A percentile compares a stretch with the other conserved stretches of the same genome.
Conservation (phyloP, 441 rosid genomes). For the Populus hybrid region DNA sequence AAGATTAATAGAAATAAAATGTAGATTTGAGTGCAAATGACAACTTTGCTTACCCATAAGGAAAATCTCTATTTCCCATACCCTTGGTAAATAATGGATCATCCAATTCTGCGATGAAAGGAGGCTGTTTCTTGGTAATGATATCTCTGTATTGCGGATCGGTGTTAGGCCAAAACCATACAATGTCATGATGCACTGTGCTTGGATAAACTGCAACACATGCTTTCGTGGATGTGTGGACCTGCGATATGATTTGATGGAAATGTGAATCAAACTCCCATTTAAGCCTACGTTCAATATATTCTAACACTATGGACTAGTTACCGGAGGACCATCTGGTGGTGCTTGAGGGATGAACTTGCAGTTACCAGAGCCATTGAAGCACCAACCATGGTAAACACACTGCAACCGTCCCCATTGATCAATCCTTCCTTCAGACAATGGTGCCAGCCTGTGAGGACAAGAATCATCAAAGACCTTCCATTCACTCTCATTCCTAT, state of each 20-base stretch:
- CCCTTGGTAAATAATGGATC: not conserved
- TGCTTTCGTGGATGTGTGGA: not conserved
- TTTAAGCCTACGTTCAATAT: no score
- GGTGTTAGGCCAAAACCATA: not conserved
- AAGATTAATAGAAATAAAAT: not conserved
- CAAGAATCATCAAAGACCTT: not conserved
- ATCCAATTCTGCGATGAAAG: not conserved
- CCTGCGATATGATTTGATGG: not conserved
- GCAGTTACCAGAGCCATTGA: slow-evolving; percentile 34
- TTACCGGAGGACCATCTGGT: slow-evolving; percentile 6
- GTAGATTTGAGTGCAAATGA: not conserved
- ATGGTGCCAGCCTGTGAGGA: slow-evolving; percentile 37
- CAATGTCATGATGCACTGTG: not conserved
- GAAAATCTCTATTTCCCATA: not conserved
- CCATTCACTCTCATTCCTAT: slow-evolving; percentile 7
- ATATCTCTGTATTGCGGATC: not conserved
- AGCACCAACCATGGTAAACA: slow-evolving; percentile 41
- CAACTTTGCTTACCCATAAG: not conserved
- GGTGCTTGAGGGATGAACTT: slow-evolving; percentile 24
- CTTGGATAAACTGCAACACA: not conserved
- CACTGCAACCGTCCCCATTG: slow-evolving; percentile 36
- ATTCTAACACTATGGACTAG: no score
- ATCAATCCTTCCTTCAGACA: slow-evolving; percentile 39
- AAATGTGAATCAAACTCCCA: not conserved
- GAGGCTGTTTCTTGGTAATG: not conserved